A percentile compares a stretch with the other conserved stretches of the same genome.
phyloP scores from a whole-genome alignment of 2,329 filamentous ascomycete genomes.

The Microcyclospora pomicola region DNA sequence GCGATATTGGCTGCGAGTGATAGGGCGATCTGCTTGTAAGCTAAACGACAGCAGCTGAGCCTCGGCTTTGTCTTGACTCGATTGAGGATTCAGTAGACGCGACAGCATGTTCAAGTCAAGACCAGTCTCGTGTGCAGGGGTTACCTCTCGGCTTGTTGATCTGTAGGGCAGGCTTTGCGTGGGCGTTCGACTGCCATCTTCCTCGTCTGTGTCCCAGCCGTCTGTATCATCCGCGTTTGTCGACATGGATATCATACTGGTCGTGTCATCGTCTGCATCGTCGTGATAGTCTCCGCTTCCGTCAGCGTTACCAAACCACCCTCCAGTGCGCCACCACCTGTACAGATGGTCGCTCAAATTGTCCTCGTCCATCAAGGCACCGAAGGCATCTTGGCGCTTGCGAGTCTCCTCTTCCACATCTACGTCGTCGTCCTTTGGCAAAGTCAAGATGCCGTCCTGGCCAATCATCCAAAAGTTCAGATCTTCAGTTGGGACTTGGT shows the following conservation, averaged over 20 bases:
- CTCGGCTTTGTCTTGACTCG: conserved; percentile 63
- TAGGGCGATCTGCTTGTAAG: conserved; percentile 52
- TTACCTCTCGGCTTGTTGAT: conserved; percentile 32
- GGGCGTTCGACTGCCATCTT: conserved; percentile 52
- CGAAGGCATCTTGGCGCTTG: conserved; percentile 37
- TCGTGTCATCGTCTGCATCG: conserved; percentile 49
- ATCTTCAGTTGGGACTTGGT: conserved; percentile 9
- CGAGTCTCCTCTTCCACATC: conserved; percentile 18
- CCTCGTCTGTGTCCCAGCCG: conserved; percentile 31
- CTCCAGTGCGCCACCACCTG: conserved; percentile 68
- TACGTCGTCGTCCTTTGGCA: conserved; percentile 60
- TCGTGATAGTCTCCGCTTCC: conserved; percentile 65
- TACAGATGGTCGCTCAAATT: conserved; percentile 65
- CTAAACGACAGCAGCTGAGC: conserved; percentile 71
- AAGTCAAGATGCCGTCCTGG: conserved; percentile 57
- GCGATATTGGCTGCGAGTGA: conserved; percentile 70
- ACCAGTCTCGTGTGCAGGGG: conserved; percentile 37
- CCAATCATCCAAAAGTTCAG: conserved; percentile 39
- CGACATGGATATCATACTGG: conserved; percentile 62
- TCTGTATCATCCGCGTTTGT: conserved; percentile 32
- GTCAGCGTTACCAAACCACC: conserved; percentile 74
- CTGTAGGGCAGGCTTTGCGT: conserved; percentile 50
- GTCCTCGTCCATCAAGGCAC: too few relatives aligned
- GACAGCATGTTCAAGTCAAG: conserved; percentile 41
- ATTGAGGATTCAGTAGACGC: conserved; percentile 66